A percentile compares a stretch with the other conserved stretches of the same genome.
Evolutionary conservation across 2,329 filamentous ascomycete species (phyloP).

Genomic region (Didymella pinodella): DNA sequence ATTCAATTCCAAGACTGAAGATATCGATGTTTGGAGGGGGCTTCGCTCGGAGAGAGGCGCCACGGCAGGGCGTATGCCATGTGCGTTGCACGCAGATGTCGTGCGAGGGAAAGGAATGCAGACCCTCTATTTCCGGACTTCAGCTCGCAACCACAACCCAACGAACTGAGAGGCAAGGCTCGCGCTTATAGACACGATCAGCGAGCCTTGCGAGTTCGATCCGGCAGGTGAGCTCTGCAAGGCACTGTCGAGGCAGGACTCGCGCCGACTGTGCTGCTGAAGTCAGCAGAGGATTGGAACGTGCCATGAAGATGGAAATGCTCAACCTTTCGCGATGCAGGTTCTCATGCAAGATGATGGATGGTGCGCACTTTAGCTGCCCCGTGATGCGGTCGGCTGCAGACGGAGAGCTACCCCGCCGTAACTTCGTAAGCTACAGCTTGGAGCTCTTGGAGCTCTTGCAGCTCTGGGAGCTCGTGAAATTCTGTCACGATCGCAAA

Average conservation of each 20-base stretch:
- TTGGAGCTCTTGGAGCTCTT: conserved; percentile 4
- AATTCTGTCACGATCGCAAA: not conserved
- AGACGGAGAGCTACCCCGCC: conserved; percentile 26
- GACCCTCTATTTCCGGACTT: conserved; percentile 7
- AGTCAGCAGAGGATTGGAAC: not conserved
- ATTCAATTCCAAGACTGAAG: not conserved
- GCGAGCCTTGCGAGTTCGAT: not conserved
- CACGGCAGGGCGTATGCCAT: conserved; percentile 7
- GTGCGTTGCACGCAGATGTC: conserved; percentile 15
- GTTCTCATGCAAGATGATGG: conserved; percentile 15
- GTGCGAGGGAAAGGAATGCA: conserved; percentile 5
- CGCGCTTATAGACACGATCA: conserved; percentile 3
- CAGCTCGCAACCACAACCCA: conserved; percentile 4
- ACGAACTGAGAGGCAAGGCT: not conserved
- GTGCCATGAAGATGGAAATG: not conserved
- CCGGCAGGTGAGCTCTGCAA: conserved; percentile 3
- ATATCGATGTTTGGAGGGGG: not conserved
- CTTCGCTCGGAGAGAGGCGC: no score
- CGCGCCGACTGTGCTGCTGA: not conserved
- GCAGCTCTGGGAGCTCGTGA: conserved; percentile 5
- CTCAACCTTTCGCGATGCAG: conserved; percentile 2
- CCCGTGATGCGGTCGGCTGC: conserved; percentile 6
- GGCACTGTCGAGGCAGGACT: not conserved
- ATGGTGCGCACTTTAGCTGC: conserved; percentile 3
- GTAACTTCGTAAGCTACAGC: conserved; percentile 21